Evolutionary conservation across 129 eudicot genomes (phyloP).

Genomic region (Artemisia argyi): DNA sequence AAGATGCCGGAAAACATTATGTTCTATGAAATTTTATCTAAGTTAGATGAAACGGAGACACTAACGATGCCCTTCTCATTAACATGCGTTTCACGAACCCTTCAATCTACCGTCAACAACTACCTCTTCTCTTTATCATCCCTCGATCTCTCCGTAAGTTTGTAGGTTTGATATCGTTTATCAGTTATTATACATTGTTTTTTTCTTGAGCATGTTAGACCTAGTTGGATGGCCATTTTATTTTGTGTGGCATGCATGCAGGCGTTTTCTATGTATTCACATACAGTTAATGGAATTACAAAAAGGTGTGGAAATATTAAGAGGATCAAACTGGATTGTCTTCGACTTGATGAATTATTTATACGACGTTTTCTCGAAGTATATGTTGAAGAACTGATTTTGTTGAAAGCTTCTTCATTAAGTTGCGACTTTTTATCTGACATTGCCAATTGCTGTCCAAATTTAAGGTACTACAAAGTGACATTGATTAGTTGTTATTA

Average conservation of each 20-base stretch:
- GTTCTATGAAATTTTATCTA: too few species aligned
- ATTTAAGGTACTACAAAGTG: conserved; percentile 45
- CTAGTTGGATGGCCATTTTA: too few species aligned
- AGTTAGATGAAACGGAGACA: too few species aligned
- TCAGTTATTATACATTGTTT: too few species aligned
- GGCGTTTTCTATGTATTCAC: conserved; percentile 44
- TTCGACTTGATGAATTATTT: conserved; percentile 41
- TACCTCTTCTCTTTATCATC: too few species aligned
- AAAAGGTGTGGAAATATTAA: conserved; percentile 31
- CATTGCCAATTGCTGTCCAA: conserved; percentile 53
- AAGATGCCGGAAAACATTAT: too few species aligned
- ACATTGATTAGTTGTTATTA: not conserved
- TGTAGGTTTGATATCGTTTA: too few species aligned
- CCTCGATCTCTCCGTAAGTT: too few species aligned
- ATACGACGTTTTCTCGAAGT: conserved; percentile 40
- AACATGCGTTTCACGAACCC: too few species aligned
- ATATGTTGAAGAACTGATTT: conserved; percentile 48
- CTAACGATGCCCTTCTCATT: too few species aligned
- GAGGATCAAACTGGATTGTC: conserved; percentile 58
- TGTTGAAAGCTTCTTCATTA: conserved; percentile 55
- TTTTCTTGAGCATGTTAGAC: too few species aligned
- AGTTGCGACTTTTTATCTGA: conserved; percentile 40
- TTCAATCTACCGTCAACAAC: too few species aligned
- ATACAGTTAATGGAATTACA: conserved; percentile 29
- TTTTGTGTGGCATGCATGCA: conserved; percentile 21